These are phyloP conservation scores for Flaveria ramosissima DNA, from an alignment of 129 eudicot genomes.

Conservation along the genomic window DNA sequence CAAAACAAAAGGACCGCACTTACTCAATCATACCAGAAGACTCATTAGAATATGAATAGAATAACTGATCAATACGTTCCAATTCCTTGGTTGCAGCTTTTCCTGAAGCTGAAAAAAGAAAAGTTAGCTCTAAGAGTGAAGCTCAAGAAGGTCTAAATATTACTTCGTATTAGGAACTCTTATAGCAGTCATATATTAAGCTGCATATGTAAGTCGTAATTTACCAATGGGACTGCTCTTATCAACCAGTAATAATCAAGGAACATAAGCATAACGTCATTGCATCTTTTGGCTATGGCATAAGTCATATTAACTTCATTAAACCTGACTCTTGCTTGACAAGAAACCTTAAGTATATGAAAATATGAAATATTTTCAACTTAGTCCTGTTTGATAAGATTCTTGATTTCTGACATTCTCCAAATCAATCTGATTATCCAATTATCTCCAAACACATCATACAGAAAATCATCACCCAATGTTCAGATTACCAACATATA, in stretches of 20 bases:
- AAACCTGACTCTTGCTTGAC: not conserved
- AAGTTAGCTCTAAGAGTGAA: slow-evolving; percentile 18
- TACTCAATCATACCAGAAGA: slow-evolving; percentile 83
- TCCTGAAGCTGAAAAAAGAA: slow-evolving; percentile 61
- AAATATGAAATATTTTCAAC: not conserved
- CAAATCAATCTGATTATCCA: slow-evolving; percentile 10
- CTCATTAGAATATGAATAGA: slow-evolving; percentile 63
- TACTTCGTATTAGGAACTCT: not conserved
- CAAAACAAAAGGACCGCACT: slow-evolving; percentile 30
- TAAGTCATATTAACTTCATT: not conserved
- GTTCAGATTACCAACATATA: slow-evolving; percentile 3
- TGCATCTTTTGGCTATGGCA: not conserved
- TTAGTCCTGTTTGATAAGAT: not conserved
- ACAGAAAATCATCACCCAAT: not conserved
- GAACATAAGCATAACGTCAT: not conserved
- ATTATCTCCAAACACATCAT: not conserved
- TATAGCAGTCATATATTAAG: not conserved
- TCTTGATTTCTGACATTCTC: not conserved
- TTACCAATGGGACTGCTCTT: not conserved
- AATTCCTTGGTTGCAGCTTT: slow-evolving; percentile 86
- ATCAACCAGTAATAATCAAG: not conserved
- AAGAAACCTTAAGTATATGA: not conserved
- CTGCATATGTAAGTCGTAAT: not conserved
- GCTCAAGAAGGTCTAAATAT: slow-evolving; percentile 13
- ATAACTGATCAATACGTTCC: slow-evolving; percentile 84